phyloP scores from a whole-genome alignment of 257 asterid genomes.

The Voacanga thouarsii region DNA sequence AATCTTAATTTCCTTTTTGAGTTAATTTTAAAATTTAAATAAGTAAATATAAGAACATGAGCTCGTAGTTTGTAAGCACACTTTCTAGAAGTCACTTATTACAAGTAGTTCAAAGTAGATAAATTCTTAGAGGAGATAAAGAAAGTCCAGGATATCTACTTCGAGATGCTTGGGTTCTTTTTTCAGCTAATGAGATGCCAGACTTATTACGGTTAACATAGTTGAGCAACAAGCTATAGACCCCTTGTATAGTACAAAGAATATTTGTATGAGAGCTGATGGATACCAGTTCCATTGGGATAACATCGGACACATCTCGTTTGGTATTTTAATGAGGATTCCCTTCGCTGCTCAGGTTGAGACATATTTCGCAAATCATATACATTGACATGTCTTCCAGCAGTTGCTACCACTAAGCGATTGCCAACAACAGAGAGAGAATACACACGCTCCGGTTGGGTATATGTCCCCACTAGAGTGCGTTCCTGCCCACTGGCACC shows the following conservation, averaged over 20 bases:
- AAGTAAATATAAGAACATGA: not conserved
- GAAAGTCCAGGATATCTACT: not conserved
- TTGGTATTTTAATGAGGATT: slow-evolving; percentile 90
- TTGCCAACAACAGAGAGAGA: slow-evolving; percentile 87
- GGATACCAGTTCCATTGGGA: slow-evolving; percentile 90
- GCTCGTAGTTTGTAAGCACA: not conserved
- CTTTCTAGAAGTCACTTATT: not conserved
- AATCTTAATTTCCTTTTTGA: not conserved
- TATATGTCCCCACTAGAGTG: slow-evolving; percentile 72
- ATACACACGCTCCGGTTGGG: slow-evolving; percentile 97
- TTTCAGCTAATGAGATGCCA: not conserved
- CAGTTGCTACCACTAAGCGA: slow-evolving; percentile 90
- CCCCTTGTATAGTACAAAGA: not conserved
- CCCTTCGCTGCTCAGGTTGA: slow-evolving; percentile 92
- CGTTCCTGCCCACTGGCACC: slow-evolving; percentile 95
- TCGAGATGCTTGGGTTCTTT: not conserved
- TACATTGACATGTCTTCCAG: slow-evolving; percentile 94
- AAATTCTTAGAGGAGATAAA: not conserved
- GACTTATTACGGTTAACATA: not conserved
- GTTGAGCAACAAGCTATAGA: not conserved
- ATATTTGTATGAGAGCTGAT: slow-evolving; percentile 6
- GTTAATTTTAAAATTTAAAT: not conserved
- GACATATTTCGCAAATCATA: slow-evolving; percentile 92
- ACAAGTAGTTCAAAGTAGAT: not conserved
- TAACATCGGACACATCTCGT: slow-evolving; percentile 91